Evolutionary conservation across 306 rosid genomes (phyloP), one percentile per base, ranked within the genome.

Genomic region (Ormosia semicastrata): DNA sequence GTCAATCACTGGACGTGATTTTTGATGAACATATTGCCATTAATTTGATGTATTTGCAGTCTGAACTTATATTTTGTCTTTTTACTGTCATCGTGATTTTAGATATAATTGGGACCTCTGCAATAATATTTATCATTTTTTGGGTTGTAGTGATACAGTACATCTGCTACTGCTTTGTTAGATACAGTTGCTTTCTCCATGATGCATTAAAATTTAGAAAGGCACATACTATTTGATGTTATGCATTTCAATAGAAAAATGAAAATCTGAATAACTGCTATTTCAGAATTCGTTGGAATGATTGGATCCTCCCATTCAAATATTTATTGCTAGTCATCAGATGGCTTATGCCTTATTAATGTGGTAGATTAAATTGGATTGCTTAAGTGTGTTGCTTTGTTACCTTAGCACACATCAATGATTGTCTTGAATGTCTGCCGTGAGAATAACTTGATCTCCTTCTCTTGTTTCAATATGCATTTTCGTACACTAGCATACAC

Each of bases 301-400:
- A 75, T 56, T 10, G 5, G 71, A 66, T 37, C 56, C 36, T 24
- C 56, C 30, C 52, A 17, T 30, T 59, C 58, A 49, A 84, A 30
- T 47, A 32, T 59, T 11, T 50, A 24, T 73, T 75, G 58, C 44
- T 24, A 43, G 24, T 12, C 71, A 63, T 12, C 69, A 52, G 13
- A 30, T 80, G 10, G 46, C 29, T 69, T 57, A 63, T 62, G 70
- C 33, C 71, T 30, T 59, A 29, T 52, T 44, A 62, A 40, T 56
- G 39, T 70, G 50, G 41, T 54, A 14, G 77, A 76, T 60, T 70
- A 60, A 75, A 59, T 67, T 67, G 76, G 71, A 64, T 81, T 71
- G 11, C 78, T 15, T 33, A 71, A n/a, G 17, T 56, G 12, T 76
- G 83, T 46, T 14, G 66, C 74, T 76, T 57, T 44, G 66, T 58